These are phyloP conservation scores for Gentiana dahurica DNA, from an alignment of 257 asterid species.

Conservation along the genomic window DNA sequence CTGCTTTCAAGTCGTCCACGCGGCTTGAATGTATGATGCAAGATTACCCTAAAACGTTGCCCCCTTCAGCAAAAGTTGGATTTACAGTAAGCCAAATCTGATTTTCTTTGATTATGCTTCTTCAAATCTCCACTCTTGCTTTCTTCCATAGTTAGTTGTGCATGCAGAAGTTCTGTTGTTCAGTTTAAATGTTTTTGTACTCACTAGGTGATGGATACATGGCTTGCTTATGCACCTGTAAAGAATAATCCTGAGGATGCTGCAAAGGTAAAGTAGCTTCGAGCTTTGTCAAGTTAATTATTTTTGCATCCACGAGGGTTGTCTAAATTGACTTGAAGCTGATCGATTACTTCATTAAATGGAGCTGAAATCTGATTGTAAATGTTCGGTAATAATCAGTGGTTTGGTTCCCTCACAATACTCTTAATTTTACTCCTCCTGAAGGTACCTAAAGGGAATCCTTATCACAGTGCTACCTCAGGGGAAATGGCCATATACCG, in stretches of 20 bases:
- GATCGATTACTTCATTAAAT: no score
- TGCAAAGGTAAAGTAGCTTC: constrained; percentile 58
- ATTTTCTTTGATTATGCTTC: neutral
- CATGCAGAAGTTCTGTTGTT: constrained; percentile 1
- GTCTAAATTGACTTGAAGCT: no score
- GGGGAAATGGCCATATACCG: constrained; percentile 97
- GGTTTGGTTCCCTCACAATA: constrained; percentile 9
- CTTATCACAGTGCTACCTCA: constrained; percentile 98
- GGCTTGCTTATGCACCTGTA: constrained; percentile 99
- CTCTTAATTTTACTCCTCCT: constrained; percentile 8
- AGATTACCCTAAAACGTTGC: constrained; percentile 93
- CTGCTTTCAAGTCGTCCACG: constrained; percentile 90
- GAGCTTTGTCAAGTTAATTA: neutral
- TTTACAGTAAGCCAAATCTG: constrained; percentile 65
- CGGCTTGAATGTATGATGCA: constrained; percentile 99
- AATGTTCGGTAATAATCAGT: no score
- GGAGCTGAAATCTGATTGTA: no score
- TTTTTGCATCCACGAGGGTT: neutral
- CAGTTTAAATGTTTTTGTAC: neutral
- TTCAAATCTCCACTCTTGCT: neutral
- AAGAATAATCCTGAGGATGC: constrained; percentile 99
- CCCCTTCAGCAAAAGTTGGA: constrained; percentile 95
- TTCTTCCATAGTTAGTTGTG: neutral
- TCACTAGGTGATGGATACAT: constrained; percentile 70
- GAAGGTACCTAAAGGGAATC: constrained; percentile 95